A percentile compares a stretch with the other conserved stretches of the same genome.
These are phyloP conservation scores for Cordyceps farinosa DNA, from an alignment of 2,329 filamentous ascomycete species.

Conservation along the genomic window DNA sequence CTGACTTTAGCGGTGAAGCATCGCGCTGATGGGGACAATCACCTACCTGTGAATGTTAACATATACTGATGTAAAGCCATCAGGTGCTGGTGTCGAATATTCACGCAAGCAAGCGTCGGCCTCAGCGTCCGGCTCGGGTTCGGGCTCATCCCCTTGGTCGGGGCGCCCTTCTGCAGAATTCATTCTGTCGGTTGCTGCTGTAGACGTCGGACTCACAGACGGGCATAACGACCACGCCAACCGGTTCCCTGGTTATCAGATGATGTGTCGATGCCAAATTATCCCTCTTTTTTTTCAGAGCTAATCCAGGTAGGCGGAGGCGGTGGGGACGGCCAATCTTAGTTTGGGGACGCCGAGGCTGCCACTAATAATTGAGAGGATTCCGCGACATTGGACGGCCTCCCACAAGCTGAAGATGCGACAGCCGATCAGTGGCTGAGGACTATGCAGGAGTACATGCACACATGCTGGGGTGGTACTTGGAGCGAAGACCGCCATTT, in stretches of 20 bases:
- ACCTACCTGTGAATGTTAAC: slow-evolving; percentile 21
- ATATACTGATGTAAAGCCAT: slow-evolving; percentile 13
- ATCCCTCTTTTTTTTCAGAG: background rate
- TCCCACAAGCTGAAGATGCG: background rate
- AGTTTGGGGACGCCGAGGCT: background rate
- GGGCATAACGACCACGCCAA: background rate
- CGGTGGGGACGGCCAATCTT: background rate
- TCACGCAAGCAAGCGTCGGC: background rate
- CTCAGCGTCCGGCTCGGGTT: slow-evolving; percentile 1
- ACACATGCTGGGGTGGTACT: too few species aligned
- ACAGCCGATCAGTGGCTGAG: too few species aligned
- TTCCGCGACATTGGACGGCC: background rate
- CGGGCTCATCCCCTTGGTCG: slow-evolving; percentile 2
- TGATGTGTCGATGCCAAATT: background rate
- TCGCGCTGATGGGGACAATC: background rate
- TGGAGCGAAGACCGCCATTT: too few species aligned
- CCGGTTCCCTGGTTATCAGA: too few species aligned
- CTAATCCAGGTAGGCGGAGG: background rate
- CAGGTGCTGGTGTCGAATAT: background rate
- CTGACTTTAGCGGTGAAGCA: background rate
- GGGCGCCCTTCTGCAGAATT: background rate
- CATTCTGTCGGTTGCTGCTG: background rate
- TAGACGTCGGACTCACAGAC: background rate
- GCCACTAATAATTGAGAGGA: background rate
- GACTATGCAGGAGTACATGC: too few species aligned